Evolutionary conservation across 768 basidiomycete genomes (phyloP), one percentile per base, ranked within the genome.

Genomic region (Nidularia sp.): DNA sequence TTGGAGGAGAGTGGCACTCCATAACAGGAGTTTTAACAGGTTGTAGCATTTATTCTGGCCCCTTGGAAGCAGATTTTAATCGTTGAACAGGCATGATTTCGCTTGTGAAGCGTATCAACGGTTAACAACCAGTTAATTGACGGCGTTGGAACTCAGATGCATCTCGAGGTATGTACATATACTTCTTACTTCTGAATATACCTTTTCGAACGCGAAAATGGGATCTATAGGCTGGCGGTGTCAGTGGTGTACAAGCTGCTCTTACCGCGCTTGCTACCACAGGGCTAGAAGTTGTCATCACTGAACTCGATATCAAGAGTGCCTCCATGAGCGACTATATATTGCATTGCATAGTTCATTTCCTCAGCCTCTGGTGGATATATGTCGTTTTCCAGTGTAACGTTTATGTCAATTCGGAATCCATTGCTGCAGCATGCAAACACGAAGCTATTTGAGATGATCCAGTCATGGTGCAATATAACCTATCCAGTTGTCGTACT

Each of bases 121-220:
- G 59, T 65, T 44, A 55, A 62, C 51, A 60, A 59, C 29, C 67
- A 68, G 52, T 60, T 74, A 43, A 76, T 80, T 56, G 78, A 80
- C 54, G 78, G 76, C 50, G 74, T 79, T 53, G 78, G 78, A 47
- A 76, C 78, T 4, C 78, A 79, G 54, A 71, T 69, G 62, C 78
- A 80, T 59, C 64, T 79, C n/a, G 55, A 48, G 48, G 55, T 57
- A 56, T 62, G 59, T n/a, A 62, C 57, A 15, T 32, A 25, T 15
- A 9, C 8, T 39, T 62, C 65, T 53, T 4, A 57, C 56, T 13
- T 32, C 6, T 25, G 10, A 44, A 2, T 43, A 25, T 12, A 18
- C 13, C 13, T 45, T 22, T 9, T n/a, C 9, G 25, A 31, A 29
- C 18, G 25, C 25, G 4, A 29, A 29, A 15, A 49, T 9, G 4